Conservation (phyloP, 306 rosid species). For the Arachis hypogaea region DNA sequence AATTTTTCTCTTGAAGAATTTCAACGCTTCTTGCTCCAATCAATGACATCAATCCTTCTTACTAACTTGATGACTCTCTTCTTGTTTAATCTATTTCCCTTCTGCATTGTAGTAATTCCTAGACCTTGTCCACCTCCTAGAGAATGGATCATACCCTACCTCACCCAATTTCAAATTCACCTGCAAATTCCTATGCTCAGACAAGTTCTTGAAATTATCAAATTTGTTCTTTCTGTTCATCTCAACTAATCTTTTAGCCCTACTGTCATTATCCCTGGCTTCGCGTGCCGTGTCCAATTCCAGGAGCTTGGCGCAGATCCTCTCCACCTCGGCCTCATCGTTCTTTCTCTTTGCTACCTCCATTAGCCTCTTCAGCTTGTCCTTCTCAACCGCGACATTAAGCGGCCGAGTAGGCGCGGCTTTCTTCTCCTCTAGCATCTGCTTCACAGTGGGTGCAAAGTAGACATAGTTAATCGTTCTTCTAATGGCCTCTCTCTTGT, state of each 20-base stretch:
- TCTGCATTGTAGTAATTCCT: constrained; percentile 54
- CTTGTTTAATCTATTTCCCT: constrained; percentile 34
- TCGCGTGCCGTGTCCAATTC: constrained; percentile 57
- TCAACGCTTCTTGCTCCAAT: no score
- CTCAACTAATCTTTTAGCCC: constrained; percentile 60
- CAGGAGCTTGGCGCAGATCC: constrained; percentile 48
- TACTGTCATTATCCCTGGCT: constrained; percentile 45
- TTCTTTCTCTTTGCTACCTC: constrained; percentile 52
- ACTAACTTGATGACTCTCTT: constrained; percentile 14
- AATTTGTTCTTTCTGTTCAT: constrained; percentile 69
- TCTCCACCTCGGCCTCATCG: constrained; percentile 47
- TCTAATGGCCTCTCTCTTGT: constrained; percentile 58
- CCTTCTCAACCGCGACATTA: constrained; percentile 71
- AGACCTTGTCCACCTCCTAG: constrained; percentile 75
- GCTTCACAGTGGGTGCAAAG: constrained; percentile 63
- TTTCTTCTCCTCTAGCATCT: constrained; percentile 68
- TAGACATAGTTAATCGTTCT: constrained; percentile 53
- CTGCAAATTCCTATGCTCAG: constrained; percentile 41
- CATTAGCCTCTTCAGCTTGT: constrained; percentile 51
- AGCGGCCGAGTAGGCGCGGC: constrained; percentile 51
- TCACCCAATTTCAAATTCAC: constrained; percentile 59
- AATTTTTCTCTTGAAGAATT: no score
- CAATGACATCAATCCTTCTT: no score
- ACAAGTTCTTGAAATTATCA: constrained; percentile 61
- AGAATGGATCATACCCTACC: constrained; percentile 68